phyloP scores from a whole-genome alignment of 2,329 filamentous ascomycete genomes.

The Alternaria burnsii region DNA sequence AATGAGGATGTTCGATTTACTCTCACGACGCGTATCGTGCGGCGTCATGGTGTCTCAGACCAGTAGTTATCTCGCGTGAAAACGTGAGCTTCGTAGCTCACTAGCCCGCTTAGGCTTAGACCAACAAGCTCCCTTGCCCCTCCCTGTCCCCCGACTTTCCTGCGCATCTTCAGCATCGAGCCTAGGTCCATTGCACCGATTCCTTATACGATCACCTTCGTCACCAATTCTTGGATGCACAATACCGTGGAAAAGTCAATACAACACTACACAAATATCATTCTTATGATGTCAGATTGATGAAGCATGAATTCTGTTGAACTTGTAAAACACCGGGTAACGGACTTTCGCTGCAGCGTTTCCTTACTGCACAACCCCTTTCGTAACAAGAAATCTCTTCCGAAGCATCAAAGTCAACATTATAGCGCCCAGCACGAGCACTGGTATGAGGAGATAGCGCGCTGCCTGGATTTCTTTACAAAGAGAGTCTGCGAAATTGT shows the following conservation, averaged over 20 bases:
- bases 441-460: constrained; percentile 16
- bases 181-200: neutral
- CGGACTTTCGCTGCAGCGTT: neutral
- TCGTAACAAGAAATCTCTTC: neutral
- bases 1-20: neutral
- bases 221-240: too few species aligned
- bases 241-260: too few species aligned
- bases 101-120: constrained; percentile 9
- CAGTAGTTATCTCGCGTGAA: constrained; percentile 5
- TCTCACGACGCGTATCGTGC: neutral
- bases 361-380: neutral
- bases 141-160: neutral
- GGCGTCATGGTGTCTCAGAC: constrained; percentile 7
- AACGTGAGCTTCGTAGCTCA: constrained; percentile 3
- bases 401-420: constrained; percentile 9
- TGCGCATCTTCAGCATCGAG: neutral
- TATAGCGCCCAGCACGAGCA: constrained; percentile 9
- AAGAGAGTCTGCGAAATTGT: neutral
- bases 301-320: too few species aligned
- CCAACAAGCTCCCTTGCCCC: neutral
- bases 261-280: neutral
- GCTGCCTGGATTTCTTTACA: constrained; percentile 15
- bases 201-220: too few species aligned
- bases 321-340: neutral
- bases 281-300: too few species aligned